These are phyloP conservation scores for Pseudoturritis turrita DNA, from an alignment of 345 rosid genomes.

Conservation along the genomic window DNA sequence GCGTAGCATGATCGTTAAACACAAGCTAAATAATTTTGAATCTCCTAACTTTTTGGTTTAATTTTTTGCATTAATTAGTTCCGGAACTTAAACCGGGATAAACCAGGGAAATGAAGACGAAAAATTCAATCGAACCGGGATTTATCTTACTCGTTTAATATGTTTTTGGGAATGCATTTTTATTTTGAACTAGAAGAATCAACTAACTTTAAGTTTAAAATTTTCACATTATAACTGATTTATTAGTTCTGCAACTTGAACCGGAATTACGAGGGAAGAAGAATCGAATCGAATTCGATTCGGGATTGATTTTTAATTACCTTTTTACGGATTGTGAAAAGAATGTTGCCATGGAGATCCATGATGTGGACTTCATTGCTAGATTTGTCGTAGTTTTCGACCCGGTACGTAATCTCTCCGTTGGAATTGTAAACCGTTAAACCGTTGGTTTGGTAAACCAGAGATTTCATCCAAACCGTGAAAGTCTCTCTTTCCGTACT, in stretches of 20 bases:
- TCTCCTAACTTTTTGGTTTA: background rate
- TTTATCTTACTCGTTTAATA: too few species aligned
- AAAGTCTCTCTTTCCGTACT: constrained; percentile 42
- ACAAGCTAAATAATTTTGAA: background rate
- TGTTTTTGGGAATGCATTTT: background rate
- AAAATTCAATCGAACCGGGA: too few species aligned
- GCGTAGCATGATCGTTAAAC: background rate
- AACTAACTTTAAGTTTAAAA: background rate
- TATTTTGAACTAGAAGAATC: background rate
- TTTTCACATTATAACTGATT: background rate
- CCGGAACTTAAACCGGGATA: too few species aligned
- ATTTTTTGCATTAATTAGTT: too few species aligned
- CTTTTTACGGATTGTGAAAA: constrained; percentile 50
- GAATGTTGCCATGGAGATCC: constrained; percentile 55
- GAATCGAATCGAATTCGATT: background rate
- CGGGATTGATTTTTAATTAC: background rate
- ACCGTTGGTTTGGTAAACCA: constrained; percentile 55
- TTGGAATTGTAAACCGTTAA: constrained; percentile 54
- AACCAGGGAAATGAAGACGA: too few species aligned
- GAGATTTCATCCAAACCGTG: constrained; percentile 73
- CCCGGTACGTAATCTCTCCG: constrained; percentile 50
- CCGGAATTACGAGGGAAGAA: background rate
- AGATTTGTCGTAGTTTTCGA: constrained; percentile 57
- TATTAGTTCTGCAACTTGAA: background rate
- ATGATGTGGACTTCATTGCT: constrained; percentile 49